Evolutionary conservation across 1,284 basidiomycete genomes (phyloP).

Genomic region (Phenoliferia sp.): DNA sequence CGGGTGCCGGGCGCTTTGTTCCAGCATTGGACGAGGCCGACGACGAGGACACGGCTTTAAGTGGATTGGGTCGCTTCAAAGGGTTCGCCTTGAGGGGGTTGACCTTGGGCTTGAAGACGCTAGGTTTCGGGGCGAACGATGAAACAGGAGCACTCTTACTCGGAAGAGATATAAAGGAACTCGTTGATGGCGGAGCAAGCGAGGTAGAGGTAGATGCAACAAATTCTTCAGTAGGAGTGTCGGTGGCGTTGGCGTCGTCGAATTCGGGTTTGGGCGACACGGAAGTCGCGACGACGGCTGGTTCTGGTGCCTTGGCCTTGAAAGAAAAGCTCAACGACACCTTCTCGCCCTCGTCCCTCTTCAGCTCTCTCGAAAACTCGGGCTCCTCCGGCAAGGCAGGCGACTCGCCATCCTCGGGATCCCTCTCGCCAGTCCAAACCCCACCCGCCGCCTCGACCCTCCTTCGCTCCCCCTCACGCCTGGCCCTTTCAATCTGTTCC

Average conservation of each 20-base stretch:
- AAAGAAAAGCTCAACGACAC: constrained; percentile 43
- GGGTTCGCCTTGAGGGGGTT: constrained; percentile 54
- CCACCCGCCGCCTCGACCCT: constrained; percentile 26
- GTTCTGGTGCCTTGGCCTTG: constrained; percentile 35
- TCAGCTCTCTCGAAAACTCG: constrained; percentile 49
- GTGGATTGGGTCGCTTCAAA: constrained; percentile 49
- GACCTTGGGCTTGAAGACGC: constrained; percentile 44
- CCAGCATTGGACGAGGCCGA: constrained; percentile 47
- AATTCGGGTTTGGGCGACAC: constrained; percentile 20
- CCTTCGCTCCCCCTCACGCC: constrained; percentile 43
- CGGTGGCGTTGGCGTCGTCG: constrained; percentile 29
- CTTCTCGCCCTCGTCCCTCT: constrained; percentile 34
- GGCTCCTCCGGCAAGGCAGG: constrained; percentile 30
- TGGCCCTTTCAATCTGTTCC: constrained; percentile 89
- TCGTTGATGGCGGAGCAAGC: constrained; percentile 14
- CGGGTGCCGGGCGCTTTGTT: constrained; percentile 49
- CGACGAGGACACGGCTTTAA: constrained; percentile 50
- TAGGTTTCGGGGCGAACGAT: constrained; percentile 56
- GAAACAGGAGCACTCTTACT: constrained; percentile 60
- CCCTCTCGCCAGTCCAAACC: not conserved
- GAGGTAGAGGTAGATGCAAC: constrained; percentile 10
- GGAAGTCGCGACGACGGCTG: constrained; percentile 37
- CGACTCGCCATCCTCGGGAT: constrained; percentile 20
- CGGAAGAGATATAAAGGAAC: constrained; percentile 45
- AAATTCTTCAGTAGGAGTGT: constrained; percentile 26